Conservation (phyloP, 371 early-diverging fungal genomes). For the Mucor racemosus region DNA sequence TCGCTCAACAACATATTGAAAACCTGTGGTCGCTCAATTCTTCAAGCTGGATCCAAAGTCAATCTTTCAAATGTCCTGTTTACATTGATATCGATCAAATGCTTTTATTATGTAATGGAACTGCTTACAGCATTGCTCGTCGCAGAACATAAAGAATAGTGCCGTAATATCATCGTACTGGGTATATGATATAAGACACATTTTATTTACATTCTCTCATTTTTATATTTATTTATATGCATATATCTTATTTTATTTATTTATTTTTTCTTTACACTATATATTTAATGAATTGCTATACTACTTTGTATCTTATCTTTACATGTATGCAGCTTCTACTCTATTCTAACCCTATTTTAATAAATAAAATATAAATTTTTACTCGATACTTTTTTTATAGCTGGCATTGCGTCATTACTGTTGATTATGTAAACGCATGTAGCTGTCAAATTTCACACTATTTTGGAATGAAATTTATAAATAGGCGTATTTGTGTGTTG, state of each 20-base stretch:
- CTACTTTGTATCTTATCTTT: not conserved
- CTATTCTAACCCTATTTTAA: not conserved
- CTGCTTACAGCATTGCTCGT: constrained; percentile 26
- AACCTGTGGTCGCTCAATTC: constrained; percentile 18
- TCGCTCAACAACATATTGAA: constrained; percentile 24
- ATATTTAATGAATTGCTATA: not conserved
- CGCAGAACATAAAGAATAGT: constrained; percentile 1
- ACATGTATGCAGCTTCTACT: not conserved
- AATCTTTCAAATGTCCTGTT: constrained; percentile 16
- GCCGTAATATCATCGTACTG: no score
- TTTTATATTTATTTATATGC: not conserved
- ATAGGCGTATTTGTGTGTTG: not conserved
- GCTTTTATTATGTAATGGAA: constrained; percentile 17
- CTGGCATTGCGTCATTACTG: not conserved
- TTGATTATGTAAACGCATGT: not conserved
- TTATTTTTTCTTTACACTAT: not conserved
- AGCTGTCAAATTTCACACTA: not conserved
- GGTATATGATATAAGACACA: not conserved
- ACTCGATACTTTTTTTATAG: not conserved
- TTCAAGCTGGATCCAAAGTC: constrained; percentile 25
- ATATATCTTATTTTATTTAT: not conserved
- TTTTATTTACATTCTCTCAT: not conserved
- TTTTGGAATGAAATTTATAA: not conserved
- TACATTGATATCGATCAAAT: constrained; percentile 31
- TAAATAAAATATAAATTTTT: not conserved